Evolutionary conservation across 208 protist species (phyloP).

Genomic region (Trypanosoma avium): DNA sequence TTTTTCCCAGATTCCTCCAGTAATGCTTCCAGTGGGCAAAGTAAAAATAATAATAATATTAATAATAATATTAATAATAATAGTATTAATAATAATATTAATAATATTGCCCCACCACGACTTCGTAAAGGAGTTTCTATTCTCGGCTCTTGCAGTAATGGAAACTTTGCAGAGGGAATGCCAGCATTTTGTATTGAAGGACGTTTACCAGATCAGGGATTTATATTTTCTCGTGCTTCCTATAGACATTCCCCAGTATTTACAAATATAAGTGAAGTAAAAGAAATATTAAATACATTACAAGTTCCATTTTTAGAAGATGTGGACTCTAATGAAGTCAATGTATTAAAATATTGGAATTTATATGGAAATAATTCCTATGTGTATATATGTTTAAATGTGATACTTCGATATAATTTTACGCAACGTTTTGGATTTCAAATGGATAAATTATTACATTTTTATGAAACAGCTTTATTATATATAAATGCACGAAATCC

Average conservation of each 20-base stretch:
- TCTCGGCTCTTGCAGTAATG: slow-evolving; percentile 22
- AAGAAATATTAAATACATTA: slow-evolving; percentile 28
- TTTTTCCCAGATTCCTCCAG: too few relatives aligned
- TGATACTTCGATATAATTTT: slow-evolving; percentile 67
- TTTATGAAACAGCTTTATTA: slow-evolving; percentile 36
- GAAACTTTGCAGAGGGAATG: slow-evolving; percentile 23
- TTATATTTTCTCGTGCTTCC: slow-evolving; percentile 38
- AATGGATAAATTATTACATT: slow-evolving; percentile 37
- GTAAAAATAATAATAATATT: too few relatives aligned
- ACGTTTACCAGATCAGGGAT: slow-evolving; percentile 25
- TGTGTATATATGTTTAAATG: slow-evolving; percentile 54
- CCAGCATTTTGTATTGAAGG: slow-evolving; percentile 17
- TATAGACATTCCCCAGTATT: slow-evolving; percentile 44
- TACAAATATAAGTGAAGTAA: slow-evolving; percentile 30
- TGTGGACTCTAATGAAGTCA: slow-evolving; percentile 29
- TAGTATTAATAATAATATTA: too few relatives aligned
- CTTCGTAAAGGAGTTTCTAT: not conserved
- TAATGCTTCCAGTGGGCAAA: too few relatives aligned
- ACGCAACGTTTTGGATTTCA: slow-evolving; percentile 51
- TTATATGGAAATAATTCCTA: slow-evolving; percentile 28
- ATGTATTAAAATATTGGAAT: slow-evolving; percentile 21
- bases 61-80: too few relatives aligned
- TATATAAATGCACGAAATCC: slow-evolving; percentile 63
- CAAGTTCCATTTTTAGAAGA: slow-evolving; percentile 41
- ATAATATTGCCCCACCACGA: too few relatives aligned